These are phyloP conservation scores for Colletotrichum musicola DNA, from an alignment of 2,329 filamentous ascomycete genomes.

Conservation along the genomic window DNA sequence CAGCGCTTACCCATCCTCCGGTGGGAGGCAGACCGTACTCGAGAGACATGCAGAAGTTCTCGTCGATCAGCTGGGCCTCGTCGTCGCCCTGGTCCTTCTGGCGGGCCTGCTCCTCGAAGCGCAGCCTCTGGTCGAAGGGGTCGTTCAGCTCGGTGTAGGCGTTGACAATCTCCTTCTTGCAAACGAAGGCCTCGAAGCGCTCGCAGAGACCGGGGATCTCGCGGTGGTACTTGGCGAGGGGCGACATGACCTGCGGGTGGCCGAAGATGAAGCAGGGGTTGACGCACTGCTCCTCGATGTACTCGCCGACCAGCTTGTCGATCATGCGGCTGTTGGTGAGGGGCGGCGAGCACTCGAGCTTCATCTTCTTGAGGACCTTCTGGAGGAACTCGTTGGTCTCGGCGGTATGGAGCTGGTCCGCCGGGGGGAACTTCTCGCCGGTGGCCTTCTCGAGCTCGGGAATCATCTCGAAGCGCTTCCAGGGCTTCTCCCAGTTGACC, in stretches of 20 bases:
- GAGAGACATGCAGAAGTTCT: constrained; percentile 91
- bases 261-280: constrained; percentile 80
- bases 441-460: constrained; percentile 88
- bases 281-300: constrained; percentile 92
- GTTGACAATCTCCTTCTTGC: constrained; percentile 96
- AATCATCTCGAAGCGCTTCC: constrained; percentile 97
- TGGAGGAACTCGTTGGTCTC: constrained; percentile 92
- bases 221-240: constrained; percentile 95
- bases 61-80: constrained; percentile 95
- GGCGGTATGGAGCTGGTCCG: constrained; percentile 87
- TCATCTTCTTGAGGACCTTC: constrained; percentile 86
- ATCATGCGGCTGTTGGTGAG: constrained; percentile 96
- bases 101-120: constrained; percentile 81
- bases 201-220: constrained; percentile 87
- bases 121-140: constrained; percentile 91
- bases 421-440: constrained; percentile 93
- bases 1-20: constrained; percentile 75
- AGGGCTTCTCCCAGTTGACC: constrained; percentile 96
- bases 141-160: constrained; percentile 97
- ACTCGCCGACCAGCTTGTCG: constrained; percentile 93
- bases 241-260: constrained; percentile 75
- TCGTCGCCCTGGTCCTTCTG: constrained; percentile 98
- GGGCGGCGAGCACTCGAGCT: constrained; percentile 89
- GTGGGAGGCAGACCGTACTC: constrained; percentile 87
- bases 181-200: constrained; percentile 97